These are phyloP conservation scores for Aspergillus sojae DNA, from an alignment of 2,329 filamentous ascomycete species.

Conservation along the genomic window DNA sequence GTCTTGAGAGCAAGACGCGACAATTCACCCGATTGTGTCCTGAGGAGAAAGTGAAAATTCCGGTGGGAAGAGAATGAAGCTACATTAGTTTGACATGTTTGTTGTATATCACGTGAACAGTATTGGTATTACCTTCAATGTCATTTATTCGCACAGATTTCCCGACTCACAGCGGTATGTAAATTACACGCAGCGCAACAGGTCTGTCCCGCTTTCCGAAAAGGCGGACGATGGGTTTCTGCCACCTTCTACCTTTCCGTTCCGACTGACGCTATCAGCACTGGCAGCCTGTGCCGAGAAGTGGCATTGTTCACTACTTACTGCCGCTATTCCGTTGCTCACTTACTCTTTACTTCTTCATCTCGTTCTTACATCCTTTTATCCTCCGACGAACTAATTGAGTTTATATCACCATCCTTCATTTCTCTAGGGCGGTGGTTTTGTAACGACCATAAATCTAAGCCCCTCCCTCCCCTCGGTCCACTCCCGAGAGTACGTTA, in stretches of 20 bases:
- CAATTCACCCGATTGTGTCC: constrained; percentile 12
- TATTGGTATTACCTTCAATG: neutral
- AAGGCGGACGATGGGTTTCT: constrained; percentile 38
- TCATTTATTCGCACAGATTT: neutral
- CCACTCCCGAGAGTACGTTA: constrained; percentile 16
- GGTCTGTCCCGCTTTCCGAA: neutral
- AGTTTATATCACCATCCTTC: neutral
- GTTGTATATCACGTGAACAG: constrained; percentile 22
- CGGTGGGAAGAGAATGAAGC: constrained; percentile 26
- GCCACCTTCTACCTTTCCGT: constrained; percentile 35
- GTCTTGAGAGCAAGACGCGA: constrained; percentile 9
- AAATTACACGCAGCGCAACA: neutral
- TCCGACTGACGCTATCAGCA: constrained; percentile 14
- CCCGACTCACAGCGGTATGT: neutral
- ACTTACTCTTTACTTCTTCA: constrained; percentile 5
- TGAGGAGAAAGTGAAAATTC: constrained; percentile 33
- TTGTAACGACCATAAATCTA: constrained; percentile 7
- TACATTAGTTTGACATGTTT: constrained; percentile 25
- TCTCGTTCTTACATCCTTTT: neutral
- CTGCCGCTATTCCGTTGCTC: constrained; percentile 6
- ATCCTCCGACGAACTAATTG: constrained; percentile 4
- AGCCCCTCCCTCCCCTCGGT: constrained; percentile 13
- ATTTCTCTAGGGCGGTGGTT: constrained; percentile 14
- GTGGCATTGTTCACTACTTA: constrained; percentile 4
- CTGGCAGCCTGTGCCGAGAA: neutral